Conservation (phyloP, 2,329 filamentous ascomycete genomes). For the Domatiomyces globalis region DNA sequence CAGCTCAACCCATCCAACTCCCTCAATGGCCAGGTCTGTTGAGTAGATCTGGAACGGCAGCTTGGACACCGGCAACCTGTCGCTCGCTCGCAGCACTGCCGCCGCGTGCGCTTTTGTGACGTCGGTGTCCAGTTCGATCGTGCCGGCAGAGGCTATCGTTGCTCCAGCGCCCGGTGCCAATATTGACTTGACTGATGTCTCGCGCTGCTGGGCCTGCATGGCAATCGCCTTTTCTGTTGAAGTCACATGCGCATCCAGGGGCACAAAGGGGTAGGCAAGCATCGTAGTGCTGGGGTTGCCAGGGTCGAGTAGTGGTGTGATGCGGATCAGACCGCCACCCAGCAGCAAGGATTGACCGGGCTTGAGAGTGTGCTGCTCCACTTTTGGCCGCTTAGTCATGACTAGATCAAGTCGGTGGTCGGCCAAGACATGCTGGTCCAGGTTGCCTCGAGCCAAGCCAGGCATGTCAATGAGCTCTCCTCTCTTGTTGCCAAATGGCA, state of each 20-base stretch:
- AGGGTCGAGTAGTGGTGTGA: slow-evolving; percentile 51
- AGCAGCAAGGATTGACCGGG: slow-evolving; percentile 68
- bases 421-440: slow-evolving; percentile 57
- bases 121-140: slow-evolving; percentile 62
- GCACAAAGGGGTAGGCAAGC: slow-evolving; percentile 75
- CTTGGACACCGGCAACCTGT: slow-evolving; percentile 21
- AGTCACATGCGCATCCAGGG: slow-evolving; percentile 62
- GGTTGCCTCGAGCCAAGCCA: slow-evolving; percentile 59
- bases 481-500: slow-evolving; percentile 66
- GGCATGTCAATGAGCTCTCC: slow-evolving; percentile 91
- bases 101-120: slow-evolving; percentile 69
- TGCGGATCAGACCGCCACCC: slow-evolving; percentile 72
- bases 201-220: slow-evolving; percentile 51
- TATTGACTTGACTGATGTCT: slow-evolving; percentile 47
- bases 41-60: slow-evolving; percentile 70
- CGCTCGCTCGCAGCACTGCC: slow-evolving; percentile 53
- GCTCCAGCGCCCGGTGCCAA: slow-evolving; percentile 26
- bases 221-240: slow-evolving; percentile 63
- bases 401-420: slow-evolving; percentile 54
- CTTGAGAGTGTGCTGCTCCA: slow-evolving; percentile 59
- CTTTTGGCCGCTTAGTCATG: slow-evolving; percentile 62
- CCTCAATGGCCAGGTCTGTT: slow-evolving; percentile 77
- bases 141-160: slow-evolving; percentile 55
- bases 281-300: slow-evolving; percentile 34
- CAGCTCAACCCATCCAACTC: slow-evolving; percentile 85